These are phyloP conservation scores for Serendipita sp. DNA, from an alignment of 1,284 basidiomycete genomes.

Conservation along the genomic window DNA sequence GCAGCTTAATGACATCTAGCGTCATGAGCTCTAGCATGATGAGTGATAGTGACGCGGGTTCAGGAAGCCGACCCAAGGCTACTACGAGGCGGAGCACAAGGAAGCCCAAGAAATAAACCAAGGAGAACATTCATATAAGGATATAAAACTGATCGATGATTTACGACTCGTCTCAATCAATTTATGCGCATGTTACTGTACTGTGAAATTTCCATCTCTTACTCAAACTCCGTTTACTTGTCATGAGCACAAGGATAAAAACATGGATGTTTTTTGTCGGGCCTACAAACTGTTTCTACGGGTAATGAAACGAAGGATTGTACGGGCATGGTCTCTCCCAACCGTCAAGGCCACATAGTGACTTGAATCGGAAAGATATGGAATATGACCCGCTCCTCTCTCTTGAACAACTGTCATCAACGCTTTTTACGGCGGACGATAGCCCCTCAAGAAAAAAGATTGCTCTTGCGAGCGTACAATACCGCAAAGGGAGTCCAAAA, in stretches of 20 bases:
- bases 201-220: too few relatives aligned
- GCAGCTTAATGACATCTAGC: not conserved
- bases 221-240: too few relatives aligned
- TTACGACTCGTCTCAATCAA: too few relatives aligned
- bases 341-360: conserved; percentile 7
- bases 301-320: not conserved
- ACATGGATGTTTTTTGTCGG: not conserved
- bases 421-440: conserved; percentile 1
- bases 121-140: not conserved
- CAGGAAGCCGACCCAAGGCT: not conserved
- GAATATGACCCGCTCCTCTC: conserved; percentile 3
- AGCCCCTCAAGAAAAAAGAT: not conserved
- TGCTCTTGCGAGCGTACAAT: not conserved
- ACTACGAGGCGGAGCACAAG: not conserved
- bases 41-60: not conserved
- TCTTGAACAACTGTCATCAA: not conserved
- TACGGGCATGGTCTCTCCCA: conserved; percentile 7
- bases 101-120: not conserved
- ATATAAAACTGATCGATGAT: not conserved
- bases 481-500: not conserved
- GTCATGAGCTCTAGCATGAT: not conserved
- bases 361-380: conserved; percentile 7
- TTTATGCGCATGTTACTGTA: too few relatives aligned
- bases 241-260: not conserved
- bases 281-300: not conserved